Base-by-base conservation (phyloP, 768 basidiomycete species). In the Chalciporus piperatus region DNA sequence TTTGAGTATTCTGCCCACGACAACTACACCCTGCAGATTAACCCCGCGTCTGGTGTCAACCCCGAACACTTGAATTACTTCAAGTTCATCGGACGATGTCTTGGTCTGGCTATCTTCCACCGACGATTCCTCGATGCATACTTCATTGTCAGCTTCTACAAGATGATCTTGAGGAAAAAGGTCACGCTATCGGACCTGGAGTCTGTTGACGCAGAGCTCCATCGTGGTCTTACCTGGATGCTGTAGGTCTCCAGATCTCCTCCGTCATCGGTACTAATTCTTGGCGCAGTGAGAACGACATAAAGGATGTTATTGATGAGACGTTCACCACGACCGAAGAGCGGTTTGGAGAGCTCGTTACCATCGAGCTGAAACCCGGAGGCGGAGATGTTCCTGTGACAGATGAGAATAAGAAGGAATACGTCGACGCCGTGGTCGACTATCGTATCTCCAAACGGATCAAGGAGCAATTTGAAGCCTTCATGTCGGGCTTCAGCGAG, bases 401-500 rank as follows among this genome's bases (percentile, higher is more conserved):
- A 0, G 79, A 99, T 69, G 93, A 96, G 13, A 99, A 98, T 80
- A 99, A 99, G 85, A 93, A 92, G 71, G 97, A 98, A 59, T 99
- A 98, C 60, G 92, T 98, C 33, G 93, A 98, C 55, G 76, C 74
- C 49, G 85, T 98, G 52, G 94, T 98, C 45, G 95, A 97, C 63
- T 96, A 98, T 76, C 92, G 97, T 65, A 98, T 99, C 71, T 90
- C 90, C 54, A 88, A 87, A 67, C 93, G 97, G 50, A 94, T 98
- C 56, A 92, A 94, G 74, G 97, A 99, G 53, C 97, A 99, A 69
- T 98, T 98, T 67, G 93, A 98, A 53, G 94, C 96, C 5, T 98
- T 99, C 79, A 96, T 98, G 93, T 90, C 89, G n/a, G 97, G 97
- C 42, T 98, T 98, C 82, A 97, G 93, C 76, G 97, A 99, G 73